Evolutionary conservation across 2,329 filamentous ascomycete genomes (phyloP), one percentile per base, ranked within the genome.

Genomic region (Nemania sp.): DNA sequence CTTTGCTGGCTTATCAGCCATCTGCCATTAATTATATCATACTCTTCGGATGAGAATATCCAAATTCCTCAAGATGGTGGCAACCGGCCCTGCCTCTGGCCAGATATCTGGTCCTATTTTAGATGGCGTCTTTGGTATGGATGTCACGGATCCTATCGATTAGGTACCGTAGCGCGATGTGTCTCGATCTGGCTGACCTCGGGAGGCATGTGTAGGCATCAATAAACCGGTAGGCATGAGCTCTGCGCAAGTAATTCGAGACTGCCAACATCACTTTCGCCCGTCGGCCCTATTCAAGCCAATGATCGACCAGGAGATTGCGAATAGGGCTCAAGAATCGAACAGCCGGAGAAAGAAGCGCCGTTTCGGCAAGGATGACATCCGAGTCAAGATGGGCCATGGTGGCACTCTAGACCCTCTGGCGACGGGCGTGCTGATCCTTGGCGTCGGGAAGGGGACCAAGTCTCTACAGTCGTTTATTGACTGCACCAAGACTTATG

Each of bases 341-440:
- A 77, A 80, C 53, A 76, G 77, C 53, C 83, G 88, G 68, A 80
- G 80, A 62, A 78, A 80, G 62, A 81, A 86, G 56, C 80, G 84
- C 56, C 75, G 75, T 59, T 74, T 73, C 41, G 78, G 80, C 59
- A 82, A 83, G 70, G 80, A 80, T 63, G 77, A 80, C 1, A 70
- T 86, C 5, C 83, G 90, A 58, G 87, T 97, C 63, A 99, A 97
- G 77, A 89, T 97, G 67, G 94, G 94, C 28, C 94, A 99, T 74
- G 94, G 94, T 56, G 94, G 94, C 37, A 99, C 94, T 1, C 81
- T 99, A 15, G 94, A 99, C 68, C 94, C 94, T 22, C 81, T 97
- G 65, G 94, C 94, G 7, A 96, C 92, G 1, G 94, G 94, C 40
- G 90, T 99, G 20, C 81, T 99, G 44, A 91, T 97, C 59, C 79